phyloP scores from a whole-genome alignment of 257 asterid genomes.

The Jaltomata sinuosa region DNA sequence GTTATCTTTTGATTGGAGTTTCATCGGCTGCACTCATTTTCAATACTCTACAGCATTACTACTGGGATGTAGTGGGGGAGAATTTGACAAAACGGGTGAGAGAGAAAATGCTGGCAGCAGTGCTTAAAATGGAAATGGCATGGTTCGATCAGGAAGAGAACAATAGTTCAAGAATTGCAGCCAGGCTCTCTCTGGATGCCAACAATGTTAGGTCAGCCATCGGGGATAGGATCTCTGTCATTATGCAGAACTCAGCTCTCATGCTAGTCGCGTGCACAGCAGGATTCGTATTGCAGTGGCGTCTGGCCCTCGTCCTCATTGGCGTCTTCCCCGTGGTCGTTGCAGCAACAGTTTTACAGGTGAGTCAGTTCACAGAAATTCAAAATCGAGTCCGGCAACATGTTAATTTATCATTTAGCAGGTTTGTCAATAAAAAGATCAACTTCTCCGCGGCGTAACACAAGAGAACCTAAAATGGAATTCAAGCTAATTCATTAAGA shows the following conservation, averaged over 20 bases:
- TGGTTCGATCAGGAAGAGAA: constrained; percentile 96
- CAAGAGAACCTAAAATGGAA: background rate
- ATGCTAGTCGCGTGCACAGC: constrained; percentile 96
- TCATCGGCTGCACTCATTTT: constrained; percentile 87
- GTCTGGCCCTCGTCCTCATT: constrained; percentile 79
- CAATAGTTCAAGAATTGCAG: constrained; percentile 77
- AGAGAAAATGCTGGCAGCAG: constrained; percentile 78
- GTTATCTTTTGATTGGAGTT: constrained; percentile 80
- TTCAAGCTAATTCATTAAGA: background rate
- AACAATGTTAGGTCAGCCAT: constrained; percentile 85
- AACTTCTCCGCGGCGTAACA: background rate
- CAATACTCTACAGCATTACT: constrained; percentile 81
- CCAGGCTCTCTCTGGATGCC: constrained; percentile 87
- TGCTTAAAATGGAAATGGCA: constrained; percentile 75
- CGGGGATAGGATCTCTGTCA: constrained; percentile 82
- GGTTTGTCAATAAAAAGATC: background rate
- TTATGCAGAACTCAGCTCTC: constrained; percentile 94
- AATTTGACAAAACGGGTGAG: constrained; percentile 77
- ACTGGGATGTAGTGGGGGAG: constrained; percentile 91
- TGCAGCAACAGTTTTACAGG: constrained; percentile 92
- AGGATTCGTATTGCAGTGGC: constrained; percentile 92
- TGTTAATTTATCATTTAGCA: background rate
- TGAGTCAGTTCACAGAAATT: constrained; percentile 16
- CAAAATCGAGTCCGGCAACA: background rate
- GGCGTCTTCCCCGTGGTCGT: constrained; percentile 89